Percentiles rank a stretch among this genome's conserved stretches.
phyloP scores from a whole-genome alignment of 2,329 filamentous ascomycete genomes.

The Emydomyces testavorans region DNA sequence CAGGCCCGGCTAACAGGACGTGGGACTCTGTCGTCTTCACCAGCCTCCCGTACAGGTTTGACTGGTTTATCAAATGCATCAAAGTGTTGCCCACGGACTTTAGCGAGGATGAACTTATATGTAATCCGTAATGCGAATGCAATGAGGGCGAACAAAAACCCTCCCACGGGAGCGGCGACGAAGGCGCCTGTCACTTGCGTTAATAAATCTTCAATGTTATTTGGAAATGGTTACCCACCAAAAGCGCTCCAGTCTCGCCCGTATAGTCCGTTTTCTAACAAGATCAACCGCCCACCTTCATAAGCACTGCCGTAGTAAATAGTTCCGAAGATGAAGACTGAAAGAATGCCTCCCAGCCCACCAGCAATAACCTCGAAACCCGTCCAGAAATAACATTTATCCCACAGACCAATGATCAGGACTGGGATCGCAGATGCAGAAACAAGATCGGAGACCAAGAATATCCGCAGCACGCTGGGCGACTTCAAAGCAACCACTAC shows the following conservation, averaged over 20 bases:
- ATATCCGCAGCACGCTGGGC: slow-evolving; percentile 19
- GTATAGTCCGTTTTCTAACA: slow-evolving; percentile 64
- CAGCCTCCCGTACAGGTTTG: background rate
- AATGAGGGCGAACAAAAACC: slow-evolving; percentile 57
- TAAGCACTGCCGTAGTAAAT: slow-evolving; percentile 61
- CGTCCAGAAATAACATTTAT: slow-evolving; percentile 58
- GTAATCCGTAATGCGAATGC: slow-evolving; percentile 51
- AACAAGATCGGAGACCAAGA: slow-evolving; percentile 41
- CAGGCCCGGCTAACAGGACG: background rate
- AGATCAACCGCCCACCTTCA: slow-evolving; percentile 54
- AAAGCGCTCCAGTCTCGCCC: slow-evolving; percentile 69
- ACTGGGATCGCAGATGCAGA: slow-evolving; percentile 66
- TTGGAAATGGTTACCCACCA: slow-evolving; percentile 33
- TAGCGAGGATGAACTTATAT: slow-evolving; percentile 49
- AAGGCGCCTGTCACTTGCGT: slow-evolving; percentile 45
- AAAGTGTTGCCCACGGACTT: slow-evolving; percentile 50
- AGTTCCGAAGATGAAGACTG: slow-evolving; percentile 69
- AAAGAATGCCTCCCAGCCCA: slow-evolving; percentile 63
- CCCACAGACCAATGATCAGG: slow-evolving; percentile 58
- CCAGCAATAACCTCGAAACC: slow-evolving; percentile 72
- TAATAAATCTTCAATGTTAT: background rate
- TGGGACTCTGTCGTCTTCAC: background rate
- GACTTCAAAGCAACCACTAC: slow-evolving; percentile 33
- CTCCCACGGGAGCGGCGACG: slow-evolving; percentile 65
- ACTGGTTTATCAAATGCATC: slow-evolving; percentile 52